These are phyloP conservation scores for Austroboletus novae-zelandiae DNA, from an alignment of 1,284 basidiomycete species.

Conservation along the genomic window DNA sequence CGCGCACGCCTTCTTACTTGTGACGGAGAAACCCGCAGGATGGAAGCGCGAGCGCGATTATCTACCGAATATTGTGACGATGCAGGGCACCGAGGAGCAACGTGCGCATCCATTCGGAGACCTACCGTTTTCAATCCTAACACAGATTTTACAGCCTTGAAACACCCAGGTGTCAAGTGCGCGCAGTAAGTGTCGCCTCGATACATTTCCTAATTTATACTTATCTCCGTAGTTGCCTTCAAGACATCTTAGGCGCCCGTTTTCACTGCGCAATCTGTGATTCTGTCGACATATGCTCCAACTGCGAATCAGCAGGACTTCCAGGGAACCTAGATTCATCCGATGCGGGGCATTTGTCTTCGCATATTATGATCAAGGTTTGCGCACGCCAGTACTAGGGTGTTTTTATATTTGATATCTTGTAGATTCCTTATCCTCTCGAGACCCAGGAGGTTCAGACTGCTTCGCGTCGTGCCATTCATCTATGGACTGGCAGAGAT, in stretches of 20 bases:
- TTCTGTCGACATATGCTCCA: conserved; percentile 80
- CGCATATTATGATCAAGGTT: conserved; percentile 92
- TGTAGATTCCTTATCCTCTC: conserved; percentile 80
- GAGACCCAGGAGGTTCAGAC: conserved; percentile 70
- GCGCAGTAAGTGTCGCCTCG: conserved; percentile 60
- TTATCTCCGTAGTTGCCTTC: conserved; percentile 63
- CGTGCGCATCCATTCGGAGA: conserved; percentile 43
- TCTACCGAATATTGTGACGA: conserved; percentile 20
- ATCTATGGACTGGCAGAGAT: conserved; percentile 76
- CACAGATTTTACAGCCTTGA: conserved; percentile 49
- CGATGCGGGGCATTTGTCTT: conserved; percentile 74
- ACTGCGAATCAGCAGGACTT: conserved; percentile 84
- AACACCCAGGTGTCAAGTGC: conserved; percentile 70
- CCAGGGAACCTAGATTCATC: conserved; percentile 75
- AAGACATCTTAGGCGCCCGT: conserved; percentile 84
- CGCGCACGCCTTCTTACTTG: conserved; percentile 76
- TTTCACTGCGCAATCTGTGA: conserved; percentile 91
- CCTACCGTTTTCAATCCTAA: conserved; percentile 9
- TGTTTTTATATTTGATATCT: background rate
- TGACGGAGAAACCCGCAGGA: conserved; percentile 60
- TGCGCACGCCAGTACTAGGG: conserved; percentile 3
- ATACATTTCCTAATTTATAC: background rate
- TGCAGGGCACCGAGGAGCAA: conserved; percentile 52
- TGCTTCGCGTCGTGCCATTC: conserved; percentile 69
- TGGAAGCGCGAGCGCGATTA: conserved; percentile 42